phyloP scores from a whole-genome alignment of 2,329 filamentous ascomycete genomes.

The Scedosporium aurantiacum region DNA sequence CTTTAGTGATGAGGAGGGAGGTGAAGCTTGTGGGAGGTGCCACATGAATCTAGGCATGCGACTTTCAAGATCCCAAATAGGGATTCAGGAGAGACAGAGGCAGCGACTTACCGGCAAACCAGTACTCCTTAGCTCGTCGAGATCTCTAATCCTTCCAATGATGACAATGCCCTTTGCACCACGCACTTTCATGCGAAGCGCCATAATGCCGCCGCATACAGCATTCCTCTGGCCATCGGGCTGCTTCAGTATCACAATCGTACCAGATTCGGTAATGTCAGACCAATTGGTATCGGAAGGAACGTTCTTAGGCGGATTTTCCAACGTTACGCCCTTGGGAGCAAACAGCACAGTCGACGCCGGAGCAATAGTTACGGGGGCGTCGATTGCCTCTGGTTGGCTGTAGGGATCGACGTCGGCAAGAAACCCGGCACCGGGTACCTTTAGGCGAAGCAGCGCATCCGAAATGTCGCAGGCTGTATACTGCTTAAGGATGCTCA shows the following conservation, averaged over 20 bases:
- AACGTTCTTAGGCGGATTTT: conserved; percentile 33
- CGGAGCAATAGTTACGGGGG: conserved; percentile 32
- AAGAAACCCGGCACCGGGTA: conserved; percentile 55
- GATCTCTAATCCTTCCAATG: conserved; percentile 55
- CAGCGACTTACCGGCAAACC: conserved; percentile 40
- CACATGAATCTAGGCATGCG: neutral
- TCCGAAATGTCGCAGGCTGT: conserved; percentile 55
- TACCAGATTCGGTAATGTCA: conserved; percentile 48
- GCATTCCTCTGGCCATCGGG: conserved; percentile 56
- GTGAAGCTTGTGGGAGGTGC: neutral
- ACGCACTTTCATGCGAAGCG: conserved; percentile 52
- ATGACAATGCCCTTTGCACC: conserved; percentile 54
- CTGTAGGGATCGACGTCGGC: conserved; percentile 37
- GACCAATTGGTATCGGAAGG: conserved; percentile 55
- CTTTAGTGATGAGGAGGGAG: neutral
- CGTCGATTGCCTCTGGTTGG: conserved; percentile 14
- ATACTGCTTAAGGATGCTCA: conserved; percentile 24
- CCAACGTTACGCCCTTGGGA: conserved; percentile 35
- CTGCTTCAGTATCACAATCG: conserved; percentile 57
- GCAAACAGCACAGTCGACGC: conserved; percentile 54
- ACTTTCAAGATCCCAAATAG: neutral
- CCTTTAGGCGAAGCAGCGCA: conserved; percentile 58
- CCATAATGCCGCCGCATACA: conserved; percentile 68
- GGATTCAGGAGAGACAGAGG: neutral
- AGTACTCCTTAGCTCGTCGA: conserved; percentile 45